Conservation (phyloP, 306 rosid genomes). For the Abrus precatorius region DNA sequence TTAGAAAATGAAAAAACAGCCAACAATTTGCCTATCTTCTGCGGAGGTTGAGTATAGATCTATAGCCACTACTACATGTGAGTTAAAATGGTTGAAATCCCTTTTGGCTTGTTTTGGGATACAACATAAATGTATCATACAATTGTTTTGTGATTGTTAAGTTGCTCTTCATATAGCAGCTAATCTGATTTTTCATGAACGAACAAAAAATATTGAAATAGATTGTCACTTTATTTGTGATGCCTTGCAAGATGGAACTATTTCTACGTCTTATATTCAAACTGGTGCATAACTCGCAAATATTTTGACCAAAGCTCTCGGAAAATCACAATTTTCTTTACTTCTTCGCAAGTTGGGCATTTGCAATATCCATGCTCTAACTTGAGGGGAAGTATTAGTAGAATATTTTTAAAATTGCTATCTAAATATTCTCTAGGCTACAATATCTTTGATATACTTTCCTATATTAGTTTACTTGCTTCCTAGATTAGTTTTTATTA, state of each 20-base stretch:
- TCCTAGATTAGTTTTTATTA: no score
- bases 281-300: not conserved
- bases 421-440: no score
- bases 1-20: no score
- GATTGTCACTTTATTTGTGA: not conserved
- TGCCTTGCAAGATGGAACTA: not conserved
- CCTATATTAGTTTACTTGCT: not conserved
- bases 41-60: not conserved
- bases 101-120: no score
- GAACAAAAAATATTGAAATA: no score
- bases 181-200: not conserved
- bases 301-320: not conserved
- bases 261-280: not conserved
- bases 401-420: no score
- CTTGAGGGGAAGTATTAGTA: no score
- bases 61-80: no score
- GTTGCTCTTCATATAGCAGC: not conserved
- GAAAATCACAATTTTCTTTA: not conserved
- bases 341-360: not conserved
- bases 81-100: no score
- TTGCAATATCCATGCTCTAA: no score
- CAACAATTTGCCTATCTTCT: not conserved
- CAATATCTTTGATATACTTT: no score
- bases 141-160: not conserved
- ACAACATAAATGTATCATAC: not conserved